phyloP scores from a whole-genome alignment of 2,329 filamentous ascomycete genomes.

The Dactylellina parvicollis region DNA sequence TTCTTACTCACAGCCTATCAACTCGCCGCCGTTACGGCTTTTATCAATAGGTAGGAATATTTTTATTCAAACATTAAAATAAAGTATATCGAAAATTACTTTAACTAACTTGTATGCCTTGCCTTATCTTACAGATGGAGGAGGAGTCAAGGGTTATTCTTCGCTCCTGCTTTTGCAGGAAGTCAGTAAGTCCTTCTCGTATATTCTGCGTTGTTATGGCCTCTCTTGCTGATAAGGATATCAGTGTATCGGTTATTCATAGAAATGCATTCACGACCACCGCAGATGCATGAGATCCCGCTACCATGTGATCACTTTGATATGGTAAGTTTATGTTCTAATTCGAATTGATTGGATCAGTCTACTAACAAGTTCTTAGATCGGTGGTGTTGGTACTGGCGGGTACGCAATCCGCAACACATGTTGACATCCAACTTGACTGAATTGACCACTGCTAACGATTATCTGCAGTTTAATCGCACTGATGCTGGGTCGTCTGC shows the following conservation, averaged over 20 bases:
- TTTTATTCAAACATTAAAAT: not conserved
- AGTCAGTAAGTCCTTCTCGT: conserved; percentile 33
- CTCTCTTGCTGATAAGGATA: conserved; percentile 11
- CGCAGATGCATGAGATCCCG: conserved; percentile 52
- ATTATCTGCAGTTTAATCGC: conserved; percentile 30
- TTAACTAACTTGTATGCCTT: too few species aligned
- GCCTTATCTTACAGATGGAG: conserved; percentile 45
- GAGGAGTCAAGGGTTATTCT: conserved; percentile 53
- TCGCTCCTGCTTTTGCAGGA: conserved; percentile 53
- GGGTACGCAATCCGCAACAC: conserved; percentile 44
- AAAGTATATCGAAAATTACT: conserved; percentile 7
- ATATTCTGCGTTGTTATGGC: not conserved
- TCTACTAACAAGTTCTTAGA: conserved; percentile 37
- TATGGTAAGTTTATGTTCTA: conserved; percentile 31
- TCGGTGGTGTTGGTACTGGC: conserved; percentile 52
- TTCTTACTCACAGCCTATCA: conserved; percentile 35
- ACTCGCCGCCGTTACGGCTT: conserved; percentile 40
- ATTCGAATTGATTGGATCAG: not conserved
- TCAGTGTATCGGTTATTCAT: conserved; percentile 51
- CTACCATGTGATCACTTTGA: conserved; percentile 52
- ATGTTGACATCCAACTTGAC: not conserved
- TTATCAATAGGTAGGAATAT: conserved; percentile 39
- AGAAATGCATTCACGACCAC: conserved; percentile 46
- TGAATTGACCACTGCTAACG: not conserved
- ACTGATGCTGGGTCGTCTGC: conserved; percentile 88